phyloP scores from a whole-genome alignment of 1,139 yeast genomes.

The Blastobotrys proliferans region DNA sequence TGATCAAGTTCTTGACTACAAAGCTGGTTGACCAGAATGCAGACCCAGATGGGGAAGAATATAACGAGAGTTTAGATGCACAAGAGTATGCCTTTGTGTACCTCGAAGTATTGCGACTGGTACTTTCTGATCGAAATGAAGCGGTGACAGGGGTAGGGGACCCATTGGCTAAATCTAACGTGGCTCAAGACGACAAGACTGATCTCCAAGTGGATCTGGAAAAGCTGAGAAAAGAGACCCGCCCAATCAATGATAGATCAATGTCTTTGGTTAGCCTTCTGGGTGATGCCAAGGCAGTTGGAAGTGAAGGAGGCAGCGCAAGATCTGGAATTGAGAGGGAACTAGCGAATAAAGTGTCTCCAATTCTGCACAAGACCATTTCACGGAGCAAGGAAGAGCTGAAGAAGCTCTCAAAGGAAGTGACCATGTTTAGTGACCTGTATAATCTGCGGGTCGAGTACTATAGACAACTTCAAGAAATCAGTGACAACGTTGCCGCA shows the following conservation, averaged over 20 bases:
- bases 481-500: constrained; percentile 69
- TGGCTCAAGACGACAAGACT: constrained; percentile 10
- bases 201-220: constrained; percentile 12
- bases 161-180: constrained; percentile 17
- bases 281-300: neutral
- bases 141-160: constrained; percentile 38
- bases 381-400: constrained; percentile 3
- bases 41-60: constrained; percentile 71
- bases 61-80: constrained; percentile 62
- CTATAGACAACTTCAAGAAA: constrained; percentile 75
- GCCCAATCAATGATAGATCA: constrained; percentile 4
- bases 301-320: neutral
- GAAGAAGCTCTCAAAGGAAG: constrained; percentile 36
- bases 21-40: constrained; percentile 44
- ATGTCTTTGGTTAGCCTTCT: neutral
- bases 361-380: neutral
- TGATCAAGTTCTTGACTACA: constrained; percentile 44
- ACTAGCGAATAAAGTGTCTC: neutral
- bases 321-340: constrained; percentile 1
- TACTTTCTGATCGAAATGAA: constrained; percentile 54
- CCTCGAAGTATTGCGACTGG: constrained; percentile 55
- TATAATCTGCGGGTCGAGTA: constrained; percentile 78
- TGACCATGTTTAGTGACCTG: constrained; percentile 54
- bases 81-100: constrained; percentile 69
- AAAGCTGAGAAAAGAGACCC: constrained; percentile 6